These are phyloP conservation scores for Dictyostelium purpureum DNA, from an alignment of 78 protist species.

Conservation along the genomic window DNA sequence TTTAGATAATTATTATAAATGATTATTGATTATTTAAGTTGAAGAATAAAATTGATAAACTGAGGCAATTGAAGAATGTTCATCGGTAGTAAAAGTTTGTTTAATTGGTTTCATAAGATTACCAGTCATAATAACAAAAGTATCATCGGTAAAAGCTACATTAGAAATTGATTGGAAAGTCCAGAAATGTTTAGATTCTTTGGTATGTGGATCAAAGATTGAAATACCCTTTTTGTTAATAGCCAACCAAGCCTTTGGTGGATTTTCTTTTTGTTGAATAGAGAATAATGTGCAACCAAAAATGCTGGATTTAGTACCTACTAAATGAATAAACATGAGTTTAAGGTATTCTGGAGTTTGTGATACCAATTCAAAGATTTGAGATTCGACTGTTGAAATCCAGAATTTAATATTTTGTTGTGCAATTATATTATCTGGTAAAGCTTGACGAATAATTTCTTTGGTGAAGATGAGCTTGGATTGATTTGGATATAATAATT, in stretches of 20 bases:
- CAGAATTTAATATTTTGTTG: slow-evolving; percentile 48
- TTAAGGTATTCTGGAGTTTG: slow-evolving; percentile 56
- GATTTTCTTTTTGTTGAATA: slow-evolving; percentile 54
- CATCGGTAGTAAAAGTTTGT: slow-evolving; percentile 43
- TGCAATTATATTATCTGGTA: slow-evolving; percentile 24
- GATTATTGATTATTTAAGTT: background rate
- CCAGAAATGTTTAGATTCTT: slow-evolving; percentile 54
- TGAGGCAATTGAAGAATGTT: slow-evolving; percentile 45
- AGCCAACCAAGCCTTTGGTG: slow-evolving; percentile 63
- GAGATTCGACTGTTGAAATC: slow-evolving; percentile 49
- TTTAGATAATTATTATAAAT: too few relatives aligned
- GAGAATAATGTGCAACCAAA: slow-evolving; percentile 66
- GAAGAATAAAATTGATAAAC: slow-evolving; percentile 62
- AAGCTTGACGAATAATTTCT: slow-evolving; percentile 9
- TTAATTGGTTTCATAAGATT: slow-evolving; percentile 69
- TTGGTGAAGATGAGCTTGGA: slow-evolving; percentile 37
- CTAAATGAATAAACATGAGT: slow-evolving; percentile 33
- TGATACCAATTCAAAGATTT: slow-evolving; percentile 59
- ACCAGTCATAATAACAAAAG: slow-evolving; percentile 69
- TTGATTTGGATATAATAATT: slow-evolving; percentile 60
- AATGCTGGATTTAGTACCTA: slow-evolving; percentile 26
- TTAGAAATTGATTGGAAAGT: slow-evolving; percentile 68
- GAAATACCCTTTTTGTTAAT: slow-evolving; percentile 45
- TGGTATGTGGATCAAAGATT: slow-evolving; percentile 46
- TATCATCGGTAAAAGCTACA: slow-evolving; percentile 35